Evolutionary conservation across 352 stramenopile species (phyloP).

Genomic region (Phytophthora cajani): DNA sequence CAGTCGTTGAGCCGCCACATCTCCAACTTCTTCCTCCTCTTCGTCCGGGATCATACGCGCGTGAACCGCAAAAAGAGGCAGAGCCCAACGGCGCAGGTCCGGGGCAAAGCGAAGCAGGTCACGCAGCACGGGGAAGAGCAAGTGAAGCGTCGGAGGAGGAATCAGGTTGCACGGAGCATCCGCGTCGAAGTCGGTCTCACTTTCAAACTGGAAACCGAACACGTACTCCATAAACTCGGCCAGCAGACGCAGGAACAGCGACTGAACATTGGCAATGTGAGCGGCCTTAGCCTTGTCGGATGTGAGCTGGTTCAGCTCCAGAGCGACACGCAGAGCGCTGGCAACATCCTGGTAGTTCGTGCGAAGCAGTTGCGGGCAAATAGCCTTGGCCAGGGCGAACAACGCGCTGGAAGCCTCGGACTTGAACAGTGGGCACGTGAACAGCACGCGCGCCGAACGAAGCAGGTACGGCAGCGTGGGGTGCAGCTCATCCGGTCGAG

Average conservation of each 20-base stretch:
- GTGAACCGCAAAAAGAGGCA: constrained; percentile 82
- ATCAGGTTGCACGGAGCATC: constrained; percentile 72
- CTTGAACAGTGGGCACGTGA: constrained; percentile 66
- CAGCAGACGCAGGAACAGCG: constrained; percentile 68
- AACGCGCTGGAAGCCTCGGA: constrained; percentile 45
- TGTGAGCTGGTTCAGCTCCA: constrained; percentile 49
- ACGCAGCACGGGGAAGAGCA: constrained; percentile 81
- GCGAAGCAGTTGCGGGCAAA: constrained; percentile 72
- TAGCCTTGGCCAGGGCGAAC: constrained; percentile 57
- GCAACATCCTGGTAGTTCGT: constrained; percentile 72
- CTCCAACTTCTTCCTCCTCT: constrained; percentile 89
- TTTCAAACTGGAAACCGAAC: constrained; percentile 86
- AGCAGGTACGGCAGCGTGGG: constrained; percentile 74
- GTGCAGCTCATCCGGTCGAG: constrained; percentile 74
- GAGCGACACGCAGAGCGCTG: constrained; percentile 59
- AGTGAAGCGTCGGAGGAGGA: constrained; percentile 74
- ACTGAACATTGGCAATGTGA: constrained; percentile 45
- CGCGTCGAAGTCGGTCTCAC: constrained; percentile 76
- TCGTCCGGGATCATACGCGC: constrained; percentile 89
- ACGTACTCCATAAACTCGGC: constrained; percentile 75
- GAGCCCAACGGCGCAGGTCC: constrained; percentile 64
- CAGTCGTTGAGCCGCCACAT: constrained; percentile 75
- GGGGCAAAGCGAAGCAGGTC: constrained; percentile 57
- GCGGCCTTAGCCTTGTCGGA: constrained; percentile 49
- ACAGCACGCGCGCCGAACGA: constrained; percentile 55